Conservation (phyloP, 2,329 filamentous ascomycete species). For the Taxawa tesnikishii region DNA sequence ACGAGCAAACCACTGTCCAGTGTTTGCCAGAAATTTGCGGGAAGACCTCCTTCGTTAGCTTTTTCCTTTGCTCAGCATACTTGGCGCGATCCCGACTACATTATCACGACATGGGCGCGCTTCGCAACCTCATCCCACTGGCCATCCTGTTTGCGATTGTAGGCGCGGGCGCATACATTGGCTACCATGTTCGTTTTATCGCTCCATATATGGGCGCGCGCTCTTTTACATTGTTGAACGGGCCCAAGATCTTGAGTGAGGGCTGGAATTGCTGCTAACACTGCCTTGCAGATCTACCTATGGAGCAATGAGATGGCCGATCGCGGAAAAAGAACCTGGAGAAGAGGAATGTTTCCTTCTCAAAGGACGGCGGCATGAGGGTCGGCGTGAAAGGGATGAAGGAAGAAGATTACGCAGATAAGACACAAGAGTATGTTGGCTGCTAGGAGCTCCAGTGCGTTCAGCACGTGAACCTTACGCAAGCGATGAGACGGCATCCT, state of each 20-base stretch:
- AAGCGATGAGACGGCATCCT: neutral
- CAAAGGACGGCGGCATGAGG: conserved; percentile 58
- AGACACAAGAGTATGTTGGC: conserved; percentile 46
- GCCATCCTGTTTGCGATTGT: conserved; percentile 50
- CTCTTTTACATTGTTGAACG: no score
- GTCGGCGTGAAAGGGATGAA: conserved; percentile 59
- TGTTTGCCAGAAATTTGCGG: no score
- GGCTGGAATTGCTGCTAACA: no score
- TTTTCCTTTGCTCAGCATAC: no score
- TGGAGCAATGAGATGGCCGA: conserved; percentile 54
- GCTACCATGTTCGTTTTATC: conserved; percentile 48
- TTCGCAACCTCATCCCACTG: conserved; percentile 49
- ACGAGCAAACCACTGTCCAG: no score
- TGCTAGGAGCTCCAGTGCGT: neutral
- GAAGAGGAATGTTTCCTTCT: conserved; percentile 63
- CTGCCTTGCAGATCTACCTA: conserved; percentile 48
- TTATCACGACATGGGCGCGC: conserved; percentile 25
- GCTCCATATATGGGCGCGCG: no score
- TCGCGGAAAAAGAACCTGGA: conserved; percentile 58
- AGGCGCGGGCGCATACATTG: conserved; percentile 48
- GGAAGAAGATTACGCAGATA: conserved; percentile 60
- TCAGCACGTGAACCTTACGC: neutral
- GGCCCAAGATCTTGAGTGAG: no score
- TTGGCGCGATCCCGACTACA: no score
- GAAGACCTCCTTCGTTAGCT: no score